These are phyloP conservation scores for Rugonectria rugulosa DNA, from an alignment of 2,329 filamentous ascomycete species.

Conservation along the genomic window DNA sequence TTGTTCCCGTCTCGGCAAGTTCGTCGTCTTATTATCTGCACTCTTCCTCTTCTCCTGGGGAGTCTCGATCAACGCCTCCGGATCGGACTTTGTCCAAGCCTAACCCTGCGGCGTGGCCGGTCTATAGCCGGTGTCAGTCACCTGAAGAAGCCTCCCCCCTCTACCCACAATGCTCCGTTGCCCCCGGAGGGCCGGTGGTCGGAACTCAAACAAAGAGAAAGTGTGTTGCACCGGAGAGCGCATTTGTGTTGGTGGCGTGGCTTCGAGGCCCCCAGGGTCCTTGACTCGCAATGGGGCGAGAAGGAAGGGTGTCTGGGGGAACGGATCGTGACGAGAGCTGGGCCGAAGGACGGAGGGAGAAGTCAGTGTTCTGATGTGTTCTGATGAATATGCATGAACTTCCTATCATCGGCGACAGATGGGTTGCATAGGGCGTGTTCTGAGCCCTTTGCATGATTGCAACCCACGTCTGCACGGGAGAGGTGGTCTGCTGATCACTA, in stretches of 20 bases:
- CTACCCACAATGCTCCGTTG: slow-evolving; percentile 2
- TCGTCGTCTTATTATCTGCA: not conserved
- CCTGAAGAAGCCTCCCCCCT: not conserved
- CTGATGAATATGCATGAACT: not conserved
- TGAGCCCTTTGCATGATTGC: too few species aligned
- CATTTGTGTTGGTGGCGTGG: not conserved
- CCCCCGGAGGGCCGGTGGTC: not conserved
- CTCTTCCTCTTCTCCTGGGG: not conserved
- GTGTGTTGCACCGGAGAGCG: not conserved
- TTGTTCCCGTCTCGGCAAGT: slow-evolving; percentile 1
- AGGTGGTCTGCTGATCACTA: slow-evolving; percentile 6
- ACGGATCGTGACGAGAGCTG: slow-evolving; percentile 2
- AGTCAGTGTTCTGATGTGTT: too few species aligned
- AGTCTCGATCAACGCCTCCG: slow-evolving; percentile 12
- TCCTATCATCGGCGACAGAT: slow-evolving; percentile 3
- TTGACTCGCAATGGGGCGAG: slow-evolving; percentile 1
- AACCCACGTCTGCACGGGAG: slow-evolving; percentile 3
- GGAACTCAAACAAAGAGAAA: not conserved
- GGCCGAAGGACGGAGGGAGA: slow-evolving; percentile 5
- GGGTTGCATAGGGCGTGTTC: not conserved
- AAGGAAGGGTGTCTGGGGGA: not conserved
- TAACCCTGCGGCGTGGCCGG: not conserved
- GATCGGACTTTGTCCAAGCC: not conserved
- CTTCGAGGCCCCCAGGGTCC: too few species aligned
- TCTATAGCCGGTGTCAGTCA: not conserved